These are phyloP conservation scores for Pelargonium fulgidum DNA, from an alignment of 441 rosid genomes.

Conservation along the genomic window DNA sequence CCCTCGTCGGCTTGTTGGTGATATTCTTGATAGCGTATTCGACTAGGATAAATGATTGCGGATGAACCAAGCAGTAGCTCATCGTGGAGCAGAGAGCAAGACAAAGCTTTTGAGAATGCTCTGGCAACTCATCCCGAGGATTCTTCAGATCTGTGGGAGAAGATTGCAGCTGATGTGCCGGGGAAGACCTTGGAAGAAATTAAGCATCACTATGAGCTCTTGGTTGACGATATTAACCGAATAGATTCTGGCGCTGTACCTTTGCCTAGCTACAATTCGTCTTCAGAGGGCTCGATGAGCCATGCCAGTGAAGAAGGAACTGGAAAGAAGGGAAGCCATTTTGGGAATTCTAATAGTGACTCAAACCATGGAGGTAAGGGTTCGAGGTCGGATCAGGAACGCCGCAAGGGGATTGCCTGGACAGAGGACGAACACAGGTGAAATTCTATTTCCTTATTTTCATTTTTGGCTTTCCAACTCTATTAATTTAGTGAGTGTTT, in stretches of 20 bases:
- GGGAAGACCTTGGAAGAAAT: constrained; percentile 80
- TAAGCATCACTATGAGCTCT: constrained; percentile 71
- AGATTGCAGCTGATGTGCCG: constrained; percentile 68
- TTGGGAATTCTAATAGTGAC: constrained; percentile 48
- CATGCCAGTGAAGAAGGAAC: constrained; percentile 62
- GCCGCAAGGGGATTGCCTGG: constrained; percentile 97
- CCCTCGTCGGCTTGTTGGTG: constrained; percentile 20
- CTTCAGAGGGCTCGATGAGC: constrained; percentile 51
- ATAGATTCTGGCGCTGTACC: constrained; percentile 88
- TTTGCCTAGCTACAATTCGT: constrained; percentile 57
- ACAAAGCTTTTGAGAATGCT: constrained; percentile 87
- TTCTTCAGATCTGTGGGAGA: constrained; percentile 68
- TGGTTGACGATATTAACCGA: constrained; percentile 63
- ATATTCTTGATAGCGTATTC: constrained; percentile 23
- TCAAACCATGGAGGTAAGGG: constrained; percentile 65
- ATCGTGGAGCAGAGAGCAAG: constrained; percentile 79
- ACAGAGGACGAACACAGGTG: constrained; percentile 98
- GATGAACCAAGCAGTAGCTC: constrained; percentile 61
- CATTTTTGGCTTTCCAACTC: constrained; percentile 8
- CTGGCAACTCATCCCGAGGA: constrained; percentile 61
- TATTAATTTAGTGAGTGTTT: too few relatives aligned
- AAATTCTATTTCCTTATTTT: constrained; percentile 18
- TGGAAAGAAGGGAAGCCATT: constrained; percentile 54
- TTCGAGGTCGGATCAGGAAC: constrained; percentile 87
- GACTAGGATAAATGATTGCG: constrained; percentile 49